Percentiles rank a stretch among this genome's conserved stretches.
phyloP scores from a whole-genome alignment of 768 basidiomycete species.

The Chiua virens region DNA sequence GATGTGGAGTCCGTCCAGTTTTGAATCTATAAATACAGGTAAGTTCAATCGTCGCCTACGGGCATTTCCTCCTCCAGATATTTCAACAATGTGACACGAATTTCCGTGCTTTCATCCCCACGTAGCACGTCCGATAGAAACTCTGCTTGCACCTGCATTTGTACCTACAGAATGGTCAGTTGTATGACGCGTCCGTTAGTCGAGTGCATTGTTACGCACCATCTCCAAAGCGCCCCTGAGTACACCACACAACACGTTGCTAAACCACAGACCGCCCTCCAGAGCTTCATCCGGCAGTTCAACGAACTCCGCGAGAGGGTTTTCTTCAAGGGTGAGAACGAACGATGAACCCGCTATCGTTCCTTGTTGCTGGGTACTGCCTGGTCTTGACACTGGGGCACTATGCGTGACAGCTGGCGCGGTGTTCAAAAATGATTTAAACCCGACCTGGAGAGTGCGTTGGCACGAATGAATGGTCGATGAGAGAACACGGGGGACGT shows the following conservation, averaged over 20 bases:
- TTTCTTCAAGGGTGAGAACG: conserved; percentile 88
- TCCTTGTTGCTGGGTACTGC: conserved; percentile 40
- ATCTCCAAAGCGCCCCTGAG: conserved; percentile 93
- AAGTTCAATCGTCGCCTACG: conserved; percentile 78
- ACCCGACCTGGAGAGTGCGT: conserved; percentile 70
- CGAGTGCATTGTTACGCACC: conserved; percentile 49
- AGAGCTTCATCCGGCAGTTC: conserved; percentile 92
- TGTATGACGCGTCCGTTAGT: conserved; percentile 4
- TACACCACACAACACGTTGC: conserved; percentile 94
- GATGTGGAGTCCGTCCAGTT: not conserved
- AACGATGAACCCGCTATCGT: conserved; percentile 60
- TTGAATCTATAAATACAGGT: conserved; percentile 17
- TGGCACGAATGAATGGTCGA: not conserved
- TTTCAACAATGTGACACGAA: conserved; percentile 86
- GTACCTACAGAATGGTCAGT: conserved; percentile 58
- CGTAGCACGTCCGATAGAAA: conserved; percentile 89
- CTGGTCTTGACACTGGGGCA: conserved; percentile 51
- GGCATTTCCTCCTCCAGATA: conserved; percentile 97
- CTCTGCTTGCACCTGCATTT: conserved; percentile 89
- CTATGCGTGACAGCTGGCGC: conserved; percentile 78
- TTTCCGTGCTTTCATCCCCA: conserved; percentile 93
- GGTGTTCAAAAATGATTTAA: conserved; percentile 96
- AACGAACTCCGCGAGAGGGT: conserved; percentile 95
- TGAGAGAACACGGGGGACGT: conserved; percentile 12
- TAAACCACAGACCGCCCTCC: conserved; percentile 94